phyloP scores from a whole-genome alignment of 2,329 filamentous ascomycete species.

The Ophiocordyceps polyrhachis-furcata region DNA sequence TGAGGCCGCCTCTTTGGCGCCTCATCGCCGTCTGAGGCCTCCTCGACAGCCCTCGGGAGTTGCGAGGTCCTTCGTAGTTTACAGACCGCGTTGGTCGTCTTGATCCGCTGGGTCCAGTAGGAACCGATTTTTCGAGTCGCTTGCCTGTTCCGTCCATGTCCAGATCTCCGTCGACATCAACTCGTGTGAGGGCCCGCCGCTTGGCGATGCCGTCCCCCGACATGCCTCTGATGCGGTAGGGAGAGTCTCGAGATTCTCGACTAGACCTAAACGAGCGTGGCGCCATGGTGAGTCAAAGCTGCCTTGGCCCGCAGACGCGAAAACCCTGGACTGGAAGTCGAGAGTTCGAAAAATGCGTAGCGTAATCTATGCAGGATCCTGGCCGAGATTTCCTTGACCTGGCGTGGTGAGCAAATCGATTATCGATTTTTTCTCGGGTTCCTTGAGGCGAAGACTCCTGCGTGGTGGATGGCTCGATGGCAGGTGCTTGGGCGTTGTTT shows the following conservation, averaged over 20 bases:
- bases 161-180: conserved; percentile 40
- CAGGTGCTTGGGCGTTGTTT: no score
- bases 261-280: conserved; percentile 10
- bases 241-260: conserved; percentile 13
- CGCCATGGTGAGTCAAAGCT: conserved; percentile 10
- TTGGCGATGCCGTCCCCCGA: conserved; percentile 33
- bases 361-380: no score
- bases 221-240: conserved; percentile 12
- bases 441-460: no score
- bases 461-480: no score
- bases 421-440: no score
- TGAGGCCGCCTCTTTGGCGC: conserved; percentile 19
- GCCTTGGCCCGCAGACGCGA: neutral
- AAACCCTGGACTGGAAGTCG: no score
- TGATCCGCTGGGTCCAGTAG: conserved; percentile 10
- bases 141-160: conserved; percentile 29
- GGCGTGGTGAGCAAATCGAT: no score
- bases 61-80: conserved; percentile 4
- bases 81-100: conserved; percentile 8
- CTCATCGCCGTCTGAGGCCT: conserved; percentile 24
- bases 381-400: no score
- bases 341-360: no score
- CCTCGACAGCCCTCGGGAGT: conserved; percentile 14
- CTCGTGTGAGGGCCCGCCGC: conserved; percentile 19
- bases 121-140: conserved; percentile 14